Percentiles rank a stretch among this genome's conserved stretches.
These are phyloP conservation scores for Boletus reticuloceps DNA, from an alignment of 768 basidiomycete genomes.

Conservation along the genomic window DNA sequence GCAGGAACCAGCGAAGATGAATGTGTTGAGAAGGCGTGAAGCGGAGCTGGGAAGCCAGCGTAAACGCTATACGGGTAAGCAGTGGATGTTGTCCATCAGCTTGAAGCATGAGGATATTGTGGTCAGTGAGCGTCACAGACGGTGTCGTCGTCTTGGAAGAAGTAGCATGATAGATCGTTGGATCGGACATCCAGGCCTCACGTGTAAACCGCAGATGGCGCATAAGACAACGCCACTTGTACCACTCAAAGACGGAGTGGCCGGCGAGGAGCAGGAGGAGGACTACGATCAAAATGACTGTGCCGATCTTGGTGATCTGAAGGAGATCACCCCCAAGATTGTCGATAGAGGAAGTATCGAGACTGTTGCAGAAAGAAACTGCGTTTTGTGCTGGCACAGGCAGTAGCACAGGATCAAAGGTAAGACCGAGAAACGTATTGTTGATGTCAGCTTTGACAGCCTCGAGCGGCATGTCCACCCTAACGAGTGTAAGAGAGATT, in stretches of 20 bases:
- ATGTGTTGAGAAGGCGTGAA: constrained; percentile 62
- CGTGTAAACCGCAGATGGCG: constrained; percentile 66
- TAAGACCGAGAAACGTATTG: constrained; percentile 68
- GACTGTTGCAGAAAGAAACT: constrained; percentile 69
- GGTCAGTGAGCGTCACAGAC: constrained; percentile 60
- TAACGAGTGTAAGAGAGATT: constrained; percentile 25
- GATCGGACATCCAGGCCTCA: constrained; percentile 74
- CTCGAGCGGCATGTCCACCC: constrained; percentile 86
- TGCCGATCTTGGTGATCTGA: constrained; percentile 76
- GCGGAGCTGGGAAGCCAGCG: constrained; percentile 46
- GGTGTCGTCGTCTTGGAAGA: constrained; percentile 37
- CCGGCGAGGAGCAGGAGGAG: constrained; percentile 73
- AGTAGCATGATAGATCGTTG: constrained; percentile 47
- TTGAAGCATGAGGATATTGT: constrained; percentile 77
- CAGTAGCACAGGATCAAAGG: constrained; percentile 68
- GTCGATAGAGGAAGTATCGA: constrained; percentile 86
- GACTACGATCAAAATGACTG: constrained; percentile 65
- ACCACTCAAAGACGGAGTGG: constrained; percentile 82
- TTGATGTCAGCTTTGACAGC: constrained; percentile 87
- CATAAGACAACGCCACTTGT: constrained; percentile 77
- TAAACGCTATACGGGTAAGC: constrained; percentile 61
- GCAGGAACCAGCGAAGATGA: constrained; percentile 82
- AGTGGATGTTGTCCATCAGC: constrained; percentile 70
- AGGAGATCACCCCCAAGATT: constrained; percentile 79
- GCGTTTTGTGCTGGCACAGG: constrained; percentile 72